Base-by-base conservation (phyloP, 164 flowering plant species). In the Liriodendron chinense region DNA sequence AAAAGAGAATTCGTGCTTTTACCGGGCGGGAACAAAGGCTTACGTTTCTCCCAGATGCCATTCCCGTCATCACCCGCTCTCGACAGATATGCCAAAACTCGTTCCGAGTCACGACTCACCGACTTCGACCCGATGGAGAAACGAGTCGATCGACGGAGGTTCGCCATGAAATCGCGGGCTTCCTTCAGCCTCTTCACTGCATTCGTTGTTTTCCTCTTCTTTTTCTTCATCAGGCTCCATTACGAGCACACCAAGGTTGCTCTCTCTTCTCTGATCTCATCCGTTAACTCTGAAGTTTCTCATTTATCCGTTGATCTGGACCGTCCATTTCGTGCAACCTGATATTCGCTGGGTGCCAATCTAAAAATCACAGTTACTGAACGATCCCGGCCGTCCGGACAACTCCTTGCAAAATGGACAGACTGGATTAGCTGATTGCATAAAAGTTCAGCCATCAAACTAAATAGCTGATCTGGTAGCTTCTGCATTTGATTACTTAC, bases 181-280 rank as follows among this genome's bases (percentile, higher is more conserved):
- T 80, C 75, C 1, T 74, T 74, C 25, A 59, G 79, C 23, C 70
- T 77, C 47, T 71, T 80, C 25, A 68, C 73, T 14, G 64, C 57
- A n/a, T 50, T 80, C 65, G 71, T 77, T 65, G 65, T 73, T n/a
- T 12, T 80, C 9, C 18, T 80, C 47, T 47, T 77, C 22, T 49
- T 77, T 47, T 73, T 77, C 66, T 66, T 80, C 28, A 80, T 78
- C 26, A 80, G 50, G 47, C 67, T 74, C 23, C 75, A 77, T 34
- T 80, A 56, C 61, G 80, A 80, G 70, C 80, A 68, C 49, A 10
- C 61, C n/a, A 80, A 72, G 75, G 82, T 80, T 23, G 1, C 7
- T 2, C 24, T 59, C 34, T 21, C 3, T 20, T 6, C 67, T 50
- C 3, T 28, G 20, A 7, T 34, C 53, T 22, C 7, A 25, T 34